Evolutionary conservation across 495 filamentous ascomycete species (phyloP).

Genomic region (Penicillium dipodomyicola): DNA sequence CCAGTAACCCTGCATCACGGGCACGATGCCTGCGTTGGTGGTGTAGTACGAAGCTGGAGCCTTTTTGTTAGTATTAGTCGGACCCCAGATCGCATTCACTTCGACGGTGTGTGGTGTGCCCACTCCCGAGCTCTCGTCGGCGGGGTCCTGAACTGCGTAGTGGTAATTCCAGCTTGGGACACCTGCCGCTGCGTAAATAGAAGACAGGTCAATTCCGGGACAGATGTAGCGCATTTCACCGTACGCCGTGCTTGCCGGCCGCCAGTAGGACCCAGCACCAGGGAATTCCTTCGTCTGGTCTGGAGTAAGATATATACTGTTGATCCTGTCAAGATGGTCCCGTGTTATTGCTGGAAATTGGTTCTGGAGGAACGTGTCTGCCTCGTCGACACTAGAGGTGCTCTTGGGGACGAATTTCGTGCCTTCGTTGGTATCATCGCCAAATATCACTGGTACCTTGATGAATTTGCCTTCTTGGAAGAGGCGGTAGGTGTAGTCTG

Average conservation of each 20-base stretch:
- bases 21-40: conserved; percentile 50
- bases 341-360: conserved; percentile 61
- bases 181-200: conserved; percentile 38
- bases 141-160: conserved; percentile 60
- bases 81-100: conserved; percentile 59
- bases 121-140: conserved; percentile 45
- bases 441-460: conserved; percentile 67
- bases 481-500: conserved; percentile 57
- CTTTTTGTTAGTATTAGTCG: conserved; percentile 36
- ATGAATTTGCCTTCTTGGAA: conserved; percentile 60
- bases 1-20: conserved; percentile 66
- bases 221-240: conserved; percentile 76
- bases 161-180: conserved; percentile 59
- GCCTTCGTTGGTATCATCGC: conserved; percentile 71
- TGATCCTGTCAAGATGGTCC: conserved; percentile 53
- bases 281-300: conserved; percentile 43
- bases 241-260: conserved; percentile 59
- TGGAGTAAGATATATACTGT: conserved; percentile 55
- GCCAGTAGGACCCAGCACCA: conserved; percentile 52
- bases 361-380: conserved; percentile 54
- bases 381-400: conserved; percentile 45
- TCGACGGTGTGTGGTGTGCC: conserved; percentile 66
- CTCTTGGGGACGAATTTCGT: conserved; percentile 57
- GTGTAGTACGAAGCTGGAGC: conserved; percentile 55
- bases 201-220: conserved; percentile 57